Percentiles rank a stretch among this genome's conserved stretches.
These are phyloP conservation scores for Exophiala oligosperma DNA, from an alignment of 2,329 filamentous ascomycete species.

Conservation along the genomic window DNA sequence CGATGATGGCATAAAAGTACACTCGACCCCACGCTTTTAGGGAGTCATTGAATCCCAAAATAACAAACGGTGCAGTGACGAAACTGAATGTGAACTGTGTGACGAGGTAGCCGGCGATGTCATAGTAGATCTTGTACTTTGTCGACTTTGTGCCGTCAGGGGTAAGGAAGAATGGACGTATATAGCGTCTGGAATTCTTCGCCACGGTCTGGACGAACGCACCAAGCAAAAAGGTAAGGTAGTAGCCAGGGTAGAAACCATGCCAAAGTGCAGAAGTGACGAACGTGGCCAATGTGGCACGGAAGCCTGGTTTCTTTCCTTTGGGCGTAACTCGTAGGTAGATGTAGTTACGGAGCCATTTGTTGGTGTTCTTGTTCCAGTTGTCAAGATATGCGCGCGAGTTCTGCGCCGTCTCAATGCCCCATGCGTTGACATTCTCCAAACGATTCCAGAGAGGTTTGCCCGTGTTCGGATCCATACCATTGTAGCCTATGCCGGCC, in stretches of 20 bases:
- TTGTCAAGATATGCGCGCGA: conserved; percentile 85
- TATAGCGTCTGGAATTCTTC: conserved; percentile 86
- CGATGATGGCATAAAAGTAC: conserved; percentile 81
- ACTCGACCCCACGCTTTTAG: conserved; percentile 78
- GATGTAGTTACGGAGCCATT: conserved; percentile 93
- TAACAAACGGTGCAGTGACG: conserved; percentile 77
- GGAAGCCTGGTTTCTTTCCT: conserved; percentile 94
- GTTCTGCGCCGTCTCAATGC: conserved; percentile 88
- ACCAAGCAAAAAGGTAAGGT: conserved; percentile 83
- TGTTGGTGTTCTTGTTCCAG: conserved; percentile 99
- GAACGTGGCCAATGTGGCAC: conserved; percentile 91
- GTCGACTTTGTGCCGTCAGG: conserved; percentile 69
- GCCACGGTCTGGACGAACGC: conserved; percentile 90
- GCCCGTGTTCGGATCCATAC: conserved; percentile 79
- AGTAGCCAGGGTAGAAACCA: conserved; percentile 96
- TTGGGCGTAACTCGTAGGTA: conserved; percentile 93
- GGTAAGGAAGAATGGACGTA: conserved; percentile 91
- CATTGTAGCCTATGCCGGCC: conserved; percentile 90
- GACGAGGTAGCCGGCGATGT: conserved; percentile 69
- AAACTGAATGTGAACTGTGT: conserved; percentile 87
- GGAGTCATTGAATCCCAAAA: conserved; percentile 71
- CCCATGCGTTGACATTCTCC: conserved; percentile 83
- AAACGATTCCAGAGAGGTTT: conserved; percentile 87
- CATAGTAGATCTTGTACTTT: conserved; percentile 80
- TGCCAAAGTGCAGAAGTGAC: conserved; percentile 96